These are phyloP conservation scores for Flaveria robusta DNA, from an alignment of 129 eudicot species.

Conservation along the genomic window DNA sequence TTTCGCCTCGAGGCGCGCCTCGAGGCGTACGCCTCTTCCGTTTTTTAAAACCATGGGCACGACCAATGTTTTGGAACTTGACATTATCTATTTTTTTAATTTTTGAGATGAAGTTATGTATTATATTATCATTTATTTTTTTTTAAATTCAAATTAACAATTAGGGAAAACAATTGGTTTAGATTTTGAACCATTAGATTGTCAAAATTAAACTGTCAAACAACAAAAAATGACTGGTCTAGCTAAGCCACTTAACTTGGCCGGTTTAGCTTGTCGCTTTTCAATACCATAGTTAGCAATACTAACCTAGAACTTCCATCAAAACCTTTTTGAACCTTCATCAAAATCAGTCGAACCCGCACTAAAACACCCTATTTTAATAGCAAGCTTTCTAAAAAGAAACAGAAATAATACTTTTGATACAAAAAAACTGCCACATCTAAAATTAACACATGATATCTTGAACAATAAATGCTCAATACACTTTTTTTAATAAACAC, in stretches of 20 bases:
- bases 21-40: too few relatives aligned
- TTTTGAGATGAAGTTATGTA: too few relatives aligned
- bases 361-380: not conserved
- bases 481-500: slow-evolving; percentile 10
- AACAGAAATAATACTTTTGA: not conserved
- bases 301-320: not conserved
- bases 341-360: not conserved
- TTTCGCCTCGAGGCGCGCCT: too few relatives aligned
- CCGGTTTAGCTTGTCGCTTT: not conserved
- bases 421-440: slow-evolving; percentile 17
- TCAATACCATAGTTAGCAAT: not conserved
- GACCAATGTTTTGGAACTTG: too few relatives aligned
- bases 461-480: slow-evolving; percentile 7
- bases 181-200: too few relatives aligned
- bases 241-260: not conserved
- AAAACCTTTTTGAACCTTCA: not conserved
- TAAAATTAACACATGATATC: not conserved
- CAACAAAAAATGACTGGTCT: too few relatives aligned
- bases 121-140: too few relatives aligned
- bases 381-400: not conserved
- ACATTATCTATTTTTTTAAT: too few relatives aligned
- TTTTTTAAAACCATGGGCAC: too few relatives aligned
- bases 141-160: too few relatives aligned
- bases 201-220: too few relatives aligned
- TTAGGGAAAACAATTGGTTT: too few relatives aligned